These are phyloP conservation scores for Wickerhamomyces strasburgensis DNA, from an alignment of 805 yeast species.

Conservation along the genomic window DNA sequence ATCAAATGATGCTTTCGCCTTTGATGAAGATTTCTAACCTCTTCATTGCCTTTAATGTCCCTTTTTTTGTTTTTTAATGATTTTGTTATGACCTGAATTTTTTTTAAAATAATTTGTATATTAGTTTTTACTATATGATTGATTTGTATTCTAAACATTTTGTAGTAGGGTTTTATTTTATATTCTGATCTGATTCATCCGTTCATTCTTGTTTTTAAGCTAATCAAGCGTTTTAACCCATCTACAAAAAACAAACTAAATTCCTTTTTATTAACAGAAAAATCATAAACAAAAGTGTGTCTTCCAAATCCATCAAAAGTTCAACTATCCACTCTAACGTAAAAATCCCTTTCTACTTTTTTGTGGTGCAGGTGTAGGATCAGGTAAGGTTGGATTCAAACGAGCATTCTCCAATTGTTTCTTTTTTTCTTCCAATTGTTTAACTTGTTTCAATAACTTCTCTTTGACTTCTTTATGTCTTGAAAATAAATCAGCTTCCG, in stretches of 20 bases:
- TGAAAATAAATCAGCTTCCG: conserved; percentile 92
- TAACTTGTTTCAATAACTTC: conserved; percentile 80
- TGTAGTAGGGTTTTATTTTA: neutral
- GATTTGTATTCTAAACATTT: neutral
- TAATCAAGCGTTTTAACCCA: no score
- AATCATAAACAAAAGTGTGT: no score
- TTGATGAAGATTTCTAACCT: conserved; percentile 87
- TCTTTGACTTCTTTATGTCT: conserved; percentile 98
- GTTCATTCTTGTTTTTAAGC: no score
- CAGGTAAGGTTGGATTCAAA: conserved; percentile 34
- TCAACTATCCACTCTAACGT: no score
- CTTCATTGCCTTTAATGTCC: neutral
- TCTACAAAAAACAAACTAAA: no score
- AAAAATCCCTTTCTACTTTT: conserved; percentile 78
- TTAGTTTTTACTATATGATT: neutral
- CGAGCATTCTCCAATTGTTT: conserved; percentile 65
- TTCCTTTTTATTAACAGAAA: neutral
- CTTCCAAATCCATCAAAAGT: no score
- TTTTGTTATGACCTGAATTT: neutral
- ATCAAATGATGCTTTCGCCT: conserved; percentile 59
- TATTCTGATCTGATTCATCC: no score
- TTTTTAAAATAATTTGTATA: neutral
- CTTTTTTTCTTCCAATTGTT: conserved; percentile 87
- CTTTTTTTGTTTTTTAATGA: neutral
- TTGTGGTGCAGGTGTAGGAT: conserved; percentile 34